These are phyloP conservation scores for Globisporangium echinulatum DNA, from an alignment of 352 stramenopile species.

Conservation along the genomic window DNA sequence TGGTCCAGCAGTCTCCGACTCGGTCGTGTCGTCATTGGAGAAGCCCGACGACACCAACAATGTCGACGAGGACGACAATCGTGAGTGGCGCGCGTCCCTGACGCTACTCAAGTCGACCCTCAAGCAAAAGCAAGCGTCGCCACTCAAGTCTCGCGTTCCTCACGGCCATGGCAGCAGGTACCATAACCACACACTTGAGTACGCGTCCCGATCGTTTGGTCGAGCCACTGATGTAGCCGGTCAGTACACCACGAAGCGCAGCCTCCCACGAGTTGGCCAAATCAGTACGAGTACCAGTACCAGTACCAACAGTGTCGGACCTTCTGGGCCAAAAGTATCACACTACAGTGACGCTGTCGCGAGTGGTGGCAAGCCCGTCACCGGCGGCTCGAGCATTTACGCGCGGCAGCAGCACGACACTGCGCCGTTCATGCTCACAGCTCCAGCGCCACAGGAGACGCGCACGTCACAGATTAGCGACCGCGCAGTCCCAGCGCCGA, in stretches of 20 bases:
- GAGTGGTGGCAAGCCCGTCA: neutral
- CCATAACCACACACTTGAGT: neutral
- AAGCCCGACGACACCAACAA: neutral
- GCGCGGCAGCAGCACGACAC: neutral
- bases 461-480: too few species aligned
- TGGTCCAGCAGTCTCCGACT: too few species aligned
- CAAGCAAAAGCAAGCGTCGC: constrained; percentile 25
- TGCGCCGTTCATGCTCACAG: constrained; percentile 8
- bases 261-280: too few species aligned
- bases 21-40: too few species aligned
- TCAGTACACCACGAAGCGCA: too few species aligned
- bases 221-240: too few species aligned
- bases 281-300: neutral
- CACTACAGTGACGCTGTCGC: too few species aligned
- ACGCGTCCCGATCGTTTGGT: too few species aligned
- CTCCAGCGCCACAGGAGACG: neutral
- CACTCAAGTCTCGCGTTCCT: constrained; percentile 9
- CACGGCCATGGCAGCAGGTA: neutral
- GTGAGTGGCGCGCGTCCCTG: constrained; percentile 31
- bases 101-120: constrained; percentile 29
- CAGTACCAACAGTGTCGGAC: neutral
- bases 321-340: too few species aligned
- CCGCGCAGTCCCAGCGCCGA: constrained; percentile 8
- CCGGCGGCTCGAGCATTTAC: constrained; percentile 2
- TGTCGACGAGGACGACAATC: constrained; percentile 9